Percentiles rank a stretch among this genome's conserved stretches.
Conservation (phyloP, 2,329 filamentous ascomycete genomes). For the Fusarium circinatum region DNA sequence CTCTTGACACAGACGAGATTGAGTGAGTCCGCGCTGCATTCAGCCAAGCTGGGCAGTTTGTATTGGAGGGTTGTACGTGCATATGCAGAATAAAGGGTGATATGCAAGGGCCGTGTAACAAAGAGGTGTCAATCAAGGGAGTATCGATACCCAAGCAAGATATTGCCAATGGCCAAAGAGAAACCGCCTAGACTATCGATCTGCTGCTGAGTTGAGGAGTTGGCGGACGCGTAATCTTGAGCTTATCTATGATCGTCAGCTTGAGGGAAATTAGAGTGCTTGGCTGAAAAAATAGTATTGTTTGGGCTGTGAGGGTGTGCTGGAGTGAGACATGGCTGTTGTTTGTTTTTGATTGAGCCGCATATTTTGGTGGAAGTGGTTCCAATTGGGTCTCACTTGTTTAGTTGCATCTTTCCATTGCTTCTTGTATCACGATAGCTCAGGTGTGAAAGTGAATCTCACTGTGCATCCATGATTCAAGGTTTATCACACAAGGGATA, state of each 20-base stretch:
- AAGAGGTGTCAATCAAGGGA: not conserved
- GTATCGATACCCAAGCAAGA: not conserved
- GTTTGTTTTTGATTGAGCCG: constrained; percentile 4
- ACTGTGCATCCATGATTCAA: not conserved
- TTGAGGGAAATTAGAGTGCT: constrained; percentile 18
- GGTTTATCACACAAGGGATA: not conserved
- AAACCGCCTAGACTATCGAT: not conserved
- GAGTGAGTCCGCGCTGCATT: not conserved
- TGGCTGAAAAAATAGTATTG: not conserved
- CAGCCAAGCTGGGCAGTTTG: not conserved
- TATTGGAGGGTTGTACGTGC: not conserved
- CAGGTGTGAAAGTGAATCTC: not conserved
- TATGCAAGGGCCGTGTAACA: constrained; percentile 17
- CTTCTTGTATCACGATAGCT: not conserved
- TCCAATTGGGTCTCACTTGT: not conserved
- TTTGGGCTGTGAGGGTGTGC: not conserved
- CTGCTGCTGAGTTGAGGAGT: not conserved
- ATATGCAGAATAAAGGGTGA: not conserved
- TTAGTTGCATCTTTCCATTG: not conserved
- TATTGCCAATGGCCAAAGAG: not conserved
- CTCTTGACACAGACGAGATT: not conserved
- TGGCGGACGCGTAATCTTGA: not conserved
- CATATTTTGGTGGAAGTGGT: not conserved
- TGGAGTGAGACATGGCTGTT: constrained; percentile 7
- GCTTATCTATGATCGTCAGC: constrained; percentile 9